Evolutionary conservation across 768 basidiomycete species (phyloP).

Genomic region (Amanita brunnescens): DNA sequence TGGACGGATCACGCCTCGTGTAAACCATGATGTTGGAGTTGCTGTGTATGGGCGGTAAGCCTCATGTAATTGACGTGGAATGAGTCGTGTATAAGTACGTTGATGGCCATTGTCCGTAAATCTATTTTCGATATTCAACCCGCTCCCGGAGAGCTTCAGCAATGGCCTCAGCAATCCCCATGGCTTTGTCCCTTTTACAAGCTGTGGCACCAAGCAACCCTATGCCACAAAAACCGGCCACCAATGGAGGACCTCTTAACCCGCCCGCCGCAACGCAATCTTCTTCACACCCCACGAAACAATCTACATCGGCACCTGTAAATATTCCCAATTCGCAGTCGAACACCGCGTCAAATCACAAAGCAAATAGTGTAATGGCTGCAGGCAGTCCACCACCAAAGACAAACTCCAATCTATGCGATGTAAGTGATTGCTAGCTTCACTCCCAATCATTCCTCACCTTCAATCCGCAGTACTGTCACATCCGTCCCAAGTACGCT

Average conservation of each 20-base stretch:
- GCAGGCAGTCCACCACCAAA: constrained; percentile 21
- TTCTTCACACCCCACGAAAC: constrained; percentile 19
- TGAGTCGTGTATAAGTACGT: constrained; percentile 7
- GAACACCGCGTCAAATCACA: constrained; percentile 9
- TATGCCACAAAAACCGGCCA: constrained; percentile 22
- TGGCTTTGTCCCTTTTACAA: constrained; percentile 35
- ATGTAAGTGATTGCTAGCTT: constrained; percentile 28
- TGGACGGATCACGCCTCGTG: constrained; percentile 5
- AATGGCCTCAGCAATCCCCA: constrained; percentile 37
- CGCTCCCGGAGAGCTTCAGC: background rate
- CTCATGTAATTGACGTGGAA: background rate
- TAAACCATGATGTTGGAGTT: constrained; percentile 4
- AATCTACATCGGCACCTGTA: constrained; percentile 23
- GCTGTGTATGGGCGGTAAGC: constrained; percentile 1
- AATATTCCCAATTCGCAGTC: constrained; percentile 21
- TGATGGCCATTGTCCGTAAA: constrained; percentile 5
- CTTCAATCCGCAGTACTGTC: constrained; percentile 37
- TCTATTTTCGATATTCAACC: constrained; percentile 9
- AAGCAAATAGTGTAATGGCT: constrained; percentile 7
- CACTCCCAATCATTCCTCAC: background rate
- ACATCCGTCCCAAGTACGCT: constrained; percentile 43
- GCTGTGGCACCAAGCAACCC: constrained; percentile 28
- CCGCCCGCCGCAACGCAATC: constrained; percentile 15
- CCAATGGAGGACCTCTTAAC: constrained; percentile 12
- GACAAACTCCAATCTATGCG: constrained; percentile 34